A percentile compares a stretch with the other conserved stretches of the same genome.
phyloP scores from a whole-genome alignment of 1,284 basidiomycete genomes.

The Moesziomyces parantarcticus region DNA sequence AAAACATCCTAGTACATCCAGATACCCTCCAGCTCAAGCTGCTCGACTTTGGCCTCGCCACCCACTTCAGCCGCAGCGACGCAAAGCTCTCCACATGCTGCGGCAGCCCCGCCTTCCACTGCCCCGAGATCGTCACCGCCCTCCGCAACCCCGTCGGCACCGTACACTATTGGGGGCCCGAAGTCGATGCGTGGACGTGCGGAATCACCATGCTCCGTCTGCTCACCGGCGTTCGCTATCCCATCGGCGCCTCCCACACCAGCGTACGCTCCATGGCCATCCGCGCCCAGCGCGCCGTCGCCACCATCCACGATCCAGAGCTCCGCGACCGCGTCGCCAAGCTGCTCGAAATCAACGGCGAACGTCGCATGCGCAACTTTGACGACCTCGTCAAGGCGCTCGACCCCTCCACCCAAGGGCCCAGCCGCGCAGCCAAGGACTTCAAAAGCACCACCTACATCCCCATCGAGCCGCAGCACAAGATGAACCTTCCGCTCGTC shows the following conservation, averaged over 20 bases:
- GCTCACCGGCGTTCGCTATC: constrained; percentile 71
- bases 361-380: constrained; percentile 70
- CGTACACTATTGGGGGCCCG: constrained; percentile 71
- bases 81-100: constrained; percentile 74
- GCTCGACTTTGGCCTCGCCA: constrained; percentile 73
- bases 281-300: constrained; percentile 69
- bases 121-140: constrained; percentile 72
- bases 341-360: constrained; percentile 71
- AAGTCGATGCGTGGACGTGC: constrained; percentile 74
- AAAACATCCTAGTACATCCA: constrained; percentile 70
- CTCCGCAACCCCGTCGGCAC: constrained; percentile 71
- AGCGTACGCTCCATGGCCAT: constrained; percentile 70
- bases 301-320: constrained; percentile 67
- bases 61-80: constrained; percentile 72
- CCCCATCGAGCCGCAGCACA: constrained; percentile 70
- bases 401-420: constrained; percentile 37
- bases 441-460: constrained; percentile 72
- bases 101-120: constrained; percentile 72
- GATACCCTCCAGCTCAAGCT: constrained; percentile 69
- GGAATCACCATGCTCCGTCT: constrained; percentile 72
- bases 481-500: constrained; percentile 68
- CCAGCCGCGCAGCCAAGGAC: constrained; percentile 53
- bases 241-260: constrained; percentile 71
- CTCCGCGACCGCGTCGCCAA: constrained; percentile 69
- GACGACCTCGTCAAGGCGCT: constrained; percentile 50